These are phyloP conservation scores for Colletotrichum sp. DNA, from an alignment of 2,329 filamentous ascomycete genomes.

Conservation along the genomic window DNA sequence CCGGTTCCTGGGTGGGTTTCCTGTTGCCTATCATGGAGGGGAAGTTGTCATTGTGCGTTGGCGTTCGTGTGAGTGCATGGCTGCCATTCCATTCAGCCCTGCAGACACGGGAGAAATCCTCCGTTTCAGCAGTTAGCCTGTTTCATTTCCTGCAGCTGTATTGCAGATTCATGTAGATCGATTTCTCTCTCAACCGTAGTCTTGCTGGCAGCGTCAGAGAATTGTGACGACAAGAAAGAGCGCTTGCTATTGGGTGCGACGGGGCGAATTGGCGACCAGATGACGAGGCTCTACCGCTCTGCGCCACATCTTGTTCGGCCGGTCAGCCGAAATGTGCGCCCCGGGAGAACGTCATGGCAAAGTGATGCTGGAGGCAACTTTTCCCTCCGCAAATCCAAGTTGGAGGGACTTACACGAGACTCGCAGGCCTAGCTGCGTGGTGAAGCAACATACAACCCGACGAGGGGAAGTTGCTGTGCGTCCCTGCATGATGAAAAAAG, in stretches of 20 bases:
- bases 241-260: not conserved
- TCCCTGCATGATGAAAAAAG: conserved; percentile 15
- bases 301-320: not conserved
- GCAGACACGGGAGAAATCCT: not conserved
- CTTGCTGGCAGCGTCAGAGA: not conserved
- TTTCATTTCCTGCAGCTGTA: conserved; percentile 10
- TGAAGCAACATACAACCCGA: conserved; percentile 11
- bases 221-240: not conserved
- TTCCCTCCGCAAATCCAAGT: not conserved
- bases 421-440: not conserved
- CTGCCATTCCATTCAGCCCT: conserved; percentile 6
- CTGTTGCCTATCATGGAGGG: not conserved
- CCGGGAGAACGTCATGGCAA: not conserved
- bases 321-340: not conserved
- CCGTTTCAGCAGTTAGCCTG: conserved; percentile 7
- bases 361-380: not conserved
- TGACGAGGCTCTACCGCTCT: conserved; percentile 1
- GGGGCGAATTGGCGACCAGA: not conserved
- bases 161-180: not conserved
- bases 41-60: conserved; percentile 4
- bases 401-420: not conserved
- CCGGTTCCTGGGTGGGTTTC: not conserved
- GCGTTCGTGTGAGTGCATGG: not conserved
- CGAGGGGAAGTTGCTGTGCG: not conserved
- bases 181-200: not conserved